Conservation (phyloP, 2,329 filamentous ascomycete species). For the Alternaria sp. region DNA sequence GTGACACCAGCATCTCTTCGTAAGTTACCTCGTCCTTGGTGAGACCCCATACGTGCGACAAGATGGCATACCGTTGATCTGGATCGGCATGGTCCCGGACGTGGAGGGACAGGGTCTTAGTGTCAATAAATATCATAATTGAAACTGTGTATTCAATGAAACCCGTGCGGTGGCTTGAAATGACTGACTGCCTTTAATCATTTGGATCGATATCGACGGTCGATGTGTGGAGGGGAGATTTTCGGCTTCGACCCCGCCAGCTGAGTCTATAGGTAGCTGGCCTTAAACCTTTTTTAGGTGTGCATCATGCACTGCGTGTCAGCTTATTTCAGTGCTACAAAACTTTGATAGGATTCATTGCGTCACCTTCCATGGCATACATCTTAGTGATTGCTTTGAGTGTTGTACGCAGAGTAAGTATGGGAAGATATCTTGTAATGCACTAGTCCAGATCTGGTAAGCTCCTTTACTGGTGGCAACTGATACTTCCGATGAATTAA, state of each 20-base stretch:
- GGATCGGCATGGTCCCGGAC: conserved; percentile 4
- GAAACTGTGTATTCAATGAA: neutral
- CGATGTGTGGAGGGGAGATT: neutral
- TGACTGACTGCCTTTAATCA: neutral
- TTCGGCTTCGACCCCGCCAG: neutral
- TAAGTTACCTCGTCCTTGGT: conserved; percentile 17
- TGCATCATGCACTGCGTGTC: neutral
- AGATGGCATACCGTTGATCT: conserved; percentile 16
- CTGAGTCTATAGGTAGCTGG: conserved; percentile 1
- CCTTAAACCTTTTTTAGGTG: neutral
- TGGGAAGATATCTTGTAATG: neutral
- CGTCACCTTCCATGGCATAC: neutral
- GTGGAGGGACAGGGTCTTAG: conserved; percentile 1
- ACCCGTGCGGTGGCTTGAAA: neutral
- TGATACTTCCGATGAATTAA: neutral
- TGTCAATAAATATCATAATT: conserved; percentile 15
- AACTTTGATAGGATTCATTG: fast-evolving
- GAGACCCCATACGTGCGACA: conserved; percentile 25
- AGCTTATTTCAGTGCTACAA: neutral
- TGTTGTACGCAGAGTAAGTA: neutral
- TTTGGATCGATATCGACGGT: neutral
- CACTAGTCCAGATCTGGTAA: neutral
- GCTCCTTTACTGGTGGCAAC: neutral
- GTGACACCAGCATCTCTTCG: conserved; percentile 15
- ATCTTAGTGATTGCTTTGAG: neutral